These are phyloP conservation scores for Diospyros kaki DNA, from an alignment of 148 eudicot species.

Conservation along the genomic window DNA sequence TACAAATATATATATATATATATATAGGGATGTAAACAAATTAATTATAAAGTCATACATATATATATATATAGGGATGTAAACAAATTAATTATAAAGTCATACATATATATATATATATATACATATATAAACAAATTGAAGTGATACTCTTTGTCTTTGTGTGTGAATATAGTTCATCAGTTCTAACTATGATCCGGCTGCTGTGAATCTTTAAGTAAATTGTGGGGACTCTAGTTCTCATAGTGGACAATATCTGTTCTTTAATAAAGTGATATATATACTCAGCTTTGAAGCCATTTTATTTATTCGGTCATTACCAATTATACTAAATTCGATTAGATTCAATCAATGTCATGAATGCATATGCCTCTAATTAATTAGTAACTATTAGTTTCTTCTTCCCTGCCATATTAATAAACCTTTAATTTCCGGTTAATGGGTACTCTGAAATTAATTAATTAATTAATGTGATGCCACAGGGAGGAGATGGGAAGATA, in stretches of 20 bases:
- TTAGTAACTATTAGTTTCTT: no score
- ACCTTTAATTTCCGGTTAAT: not conserved
- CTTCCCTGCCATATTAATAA: not conserved
- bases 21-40: not conserved
- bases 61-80: not conserved
- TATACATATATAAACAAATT: not conserved
- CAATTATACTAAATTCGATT: not conserved
- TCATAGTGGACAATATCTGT: no score
- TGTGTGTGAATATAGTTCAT: no score
- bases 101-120: not conserved
- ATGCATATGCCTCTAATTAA: no score
- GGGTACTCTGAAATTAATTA: not conserved
- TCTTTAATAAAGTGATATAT: no score
- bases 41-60: not conserved
- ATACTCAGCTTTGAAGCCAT: no score
- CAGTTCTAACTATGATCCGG: no score
- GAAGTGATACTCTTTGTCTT: not conserved
- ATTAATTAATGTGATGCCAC: slow-evolving; percentile 3
- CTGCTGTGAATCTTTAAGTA: no score
- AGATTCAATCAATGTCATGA: no score
- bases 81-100: not conserved
- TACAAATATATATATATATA: not conserved
- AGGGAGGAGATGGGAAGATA: slow-evolving; percentile 52
- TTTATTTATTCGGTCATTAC: no score
- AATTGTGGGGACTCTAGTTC: no score